Conservation (phyloP, 2,329 filamentous ascomycete species). For the Botrytis squamosa region DNA sequence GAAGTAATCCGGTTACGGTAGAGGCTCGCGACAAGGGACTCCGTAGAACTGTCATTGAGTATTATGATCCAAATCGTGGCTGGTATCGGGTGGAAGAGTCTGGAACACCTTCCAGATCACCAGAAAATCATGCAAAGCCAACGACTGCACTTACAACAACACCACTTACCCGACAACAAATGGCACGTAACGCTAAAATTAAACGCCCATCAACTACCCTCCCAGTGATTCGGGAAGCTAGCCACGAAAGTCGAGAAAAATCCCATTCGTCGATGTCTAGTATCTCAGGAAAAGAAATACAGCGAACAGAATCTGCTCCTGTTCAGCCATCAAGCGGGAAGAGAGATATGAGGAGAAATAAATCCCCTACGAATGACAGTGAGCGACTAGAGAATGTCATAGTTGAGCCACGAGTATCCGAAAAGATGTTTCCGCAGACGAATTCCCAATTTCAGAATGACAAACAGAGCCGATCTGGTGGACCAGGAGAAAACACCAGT, state of each 20-base stretch:
- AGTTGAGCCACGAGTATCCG: background rate
- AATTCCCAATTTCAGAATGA: background rate
- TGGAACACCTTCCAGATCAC: background rate
- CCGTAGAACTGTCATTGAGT: slow-evolving; percentile 22
- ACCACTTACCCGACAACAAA: slow-evolving; percentile 27
- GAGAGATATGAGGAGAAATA: background rate
- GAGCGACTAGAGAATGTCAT: background rate
- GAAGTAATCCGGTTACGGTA: background rate
- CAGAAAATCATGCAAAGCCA: background rate
- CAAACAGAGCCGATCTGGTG: background rate
- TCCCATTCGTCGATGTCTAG: background rate
- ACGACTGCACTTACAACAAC: slow-evolving; percentile 5
- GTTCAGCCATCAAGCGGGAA: background rate
- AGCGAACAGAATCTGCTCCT: slow-evolving; percentile 12
- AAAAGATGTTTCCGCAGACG: background rate
- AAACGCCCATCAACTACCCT: slow-evolving; percentile 32
- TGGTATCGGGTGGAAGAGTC: slow-evolving; percentile 24
- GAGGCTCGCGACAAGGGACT: background rate
- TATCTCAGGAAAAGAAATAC: background rate
- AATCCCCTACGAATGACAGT: too few species aligned
- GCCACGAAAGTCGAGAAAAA: background rate
- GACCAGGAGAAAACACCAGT: background rate
- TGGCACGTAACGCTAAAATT: slow-evolving; percentile 32
- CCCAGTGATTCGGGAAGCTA: slow-evolving; percentile 22
- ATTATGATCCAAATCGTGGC: slow-evolving; percentile 26